Evolutionary conservation across 352 stramenopile genomes (phyloP), one percentile per base, ranked within the genome.

Genomic region (Phytophthora ramorum): DNA sequence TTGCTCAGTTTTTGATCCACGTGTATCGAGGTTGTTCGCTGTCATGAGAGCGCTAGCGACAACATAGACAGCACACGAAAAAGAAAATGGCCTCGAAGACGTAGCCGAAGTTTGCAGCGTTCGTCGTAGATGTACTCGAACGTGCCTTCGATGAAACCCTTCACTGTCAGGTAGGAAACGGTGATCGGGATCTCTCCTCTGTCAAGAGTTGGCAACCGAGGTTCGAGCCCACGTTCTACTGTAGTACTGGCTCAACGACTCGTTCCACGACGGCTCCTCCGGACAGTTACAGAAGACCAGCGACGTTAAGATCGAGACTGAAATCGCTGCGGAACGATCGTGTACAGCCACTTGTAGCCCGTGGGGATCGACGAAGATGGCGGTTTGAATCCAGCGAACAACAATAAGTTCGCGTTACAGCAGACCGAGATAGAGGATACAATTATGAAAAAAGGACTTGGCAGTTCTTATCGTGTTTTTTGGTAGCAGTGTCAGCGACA

Each of bases 51-150:
- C 77, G 22, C 53, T 81, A 58, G 10, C 0, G 51, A 51, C 32
- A 63, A 30, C 34, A 63, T 14, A 7, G 52, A 53, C 34, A 69
- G 45, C 61, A 58, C 37, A n/a, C 73, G 73, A 38, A 83, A 76
- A 24, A 70, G 24, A 75, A 32, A 4, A 79, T 65, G 58, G 75
- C 66, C 12, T 50, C 43, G 32, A 80, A 59, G 16, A 79, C 41
- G 30, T 76, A 71, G 26, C 37, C 57, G 19, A 83, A 72, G 58
- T 83, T 62, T 7, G 35, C 64, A 73, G 10, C 79, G 71, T 24
- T 73, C 58, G 38, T 71, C 60, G 32, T 82, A 43, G 53, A 82
- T 72, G 63, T 84, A 80, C 17, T 73, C 47, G 61, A 76, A 88
- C 6, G 70, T 52, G 0, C 24, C 28, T 14, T 82, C 71, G 8